Evolutionary conservation across 306 rosid genomes (phyloP).

Genomic region (Rosa persica): DNA sequence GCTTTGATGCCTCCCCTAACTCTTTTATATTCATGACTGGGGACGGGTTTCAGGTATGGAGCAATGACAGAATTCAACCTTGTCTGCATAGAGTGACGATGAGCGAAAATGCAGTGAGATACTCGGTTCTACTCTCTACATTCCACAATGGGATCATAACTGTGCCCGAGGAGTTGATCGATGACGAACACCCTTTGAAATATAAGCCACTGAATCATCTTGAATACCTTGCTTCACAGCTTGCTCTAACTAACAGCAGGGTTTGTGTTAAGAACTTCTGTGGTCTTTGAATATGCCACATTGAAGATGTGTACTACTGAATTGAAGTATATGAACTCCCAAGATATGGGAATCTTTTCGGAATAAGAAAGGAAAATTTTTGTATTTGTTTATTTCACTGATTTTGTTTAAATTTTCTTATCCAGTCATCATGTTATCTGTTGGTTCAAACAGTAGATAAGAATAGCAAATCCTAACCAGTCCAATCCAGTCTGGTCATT

Average conservation of each 20-base stretch:
- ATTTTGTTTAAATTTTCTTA: background rate
- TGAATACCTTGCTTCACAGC: background rate
- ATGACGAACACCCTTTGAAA: slow-evolving; percentile 20
- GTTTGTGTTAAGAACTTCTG: slow-evolving; percentile 1
- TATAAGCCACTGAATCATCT: slow-evolving; percentile 5
- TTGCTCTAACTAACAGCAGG: background rate
- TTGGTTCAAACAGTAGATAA: too few relatives aligned
- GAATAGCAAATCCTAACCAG: too few relatives aligned
- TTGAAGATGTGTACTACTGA: background rate
- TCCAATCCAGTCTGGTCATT: too few relatives aligned
- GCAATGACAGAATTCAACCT: slow-evolving; percentile 18
- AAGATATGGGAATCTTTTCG: background rate
- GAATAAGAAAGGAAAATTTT: background rate
- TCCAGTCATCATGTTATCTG: background rate
- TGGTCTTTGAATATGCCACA: slow-evolving; percentile 12
- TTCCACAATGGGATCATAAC: slow-evolving; percentile 5
- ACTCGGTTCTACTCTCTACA: slow-evolving; percentile 15
- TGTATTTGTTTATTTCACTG: too few relatives aligned
- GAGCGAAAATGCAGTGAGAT: background rate
- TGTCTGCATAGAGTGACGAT: slow-evolving; percentile 16
- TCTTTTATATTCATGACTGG: slow-evolving; percentile 10
- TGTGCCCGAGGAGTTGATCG: slow-evolving; percentile 7
- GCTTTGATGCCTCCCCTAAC: slow-evolving; percentile 15
- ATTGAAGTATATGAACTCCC: background rate
- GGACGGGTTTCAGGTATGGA: slow-evolving; percentile 26